These are phyloP conservation scores for Metroxylon sagu DNA, from an alignment of 176 grass and related monocot species.

Conservation along the genomic window DNA sequence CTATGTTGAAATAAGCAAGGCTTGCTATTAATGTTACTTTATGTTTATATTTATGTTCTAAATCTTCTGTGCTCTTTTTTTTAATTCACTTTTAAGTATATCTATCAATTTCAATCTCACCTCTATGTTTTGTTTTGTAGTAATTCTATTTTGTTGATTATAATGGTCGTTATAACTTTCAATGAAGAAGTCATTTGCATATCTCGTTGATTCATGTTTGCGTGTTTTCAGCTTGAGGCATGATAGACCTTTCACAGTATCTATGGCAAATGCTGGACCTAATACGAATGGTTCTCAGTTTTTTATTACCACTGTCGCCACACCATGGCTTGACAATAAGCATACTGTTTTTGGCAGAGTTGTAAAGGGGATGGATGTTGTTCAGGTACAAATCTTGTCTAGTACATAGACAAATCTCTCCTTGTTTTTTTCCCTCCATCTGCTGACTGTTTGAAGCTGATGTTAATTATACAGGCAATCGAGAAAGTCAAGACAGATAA, in stretches of 20 bases:
- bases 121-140: no score
- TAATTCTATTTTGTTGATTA: conserved; percentile 1
- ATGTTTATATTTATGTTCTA: no score
- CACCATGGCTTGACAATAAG: conserved; percentile 98
- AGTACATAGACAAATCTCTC: background rate
- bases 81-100: no score
- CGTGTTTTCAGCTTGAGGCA: conserved; percentile 78
- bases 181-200: no score
- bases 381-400: conserved; percentile 50
- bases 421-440: background rate
- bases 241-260: conserved; percentile 93
- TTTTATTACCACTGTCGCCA: conserved; percentile 95
- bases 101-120: no score
- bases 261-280: conserved; percentile 97
- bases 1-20: no score
- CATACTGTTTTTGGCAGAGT: conserved; percentile 97
- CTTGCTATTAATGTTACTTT: no score
- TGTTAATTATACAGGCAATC: conserved; percentile 34
- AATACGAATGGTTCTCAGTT: conserved; percentile 97
- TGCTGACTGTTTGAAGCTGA: background rate
- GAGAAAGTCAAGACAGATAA: conserved; percentile 96
- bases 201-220: background rate
- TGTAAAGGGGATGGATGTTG: conserved; percentile 98
- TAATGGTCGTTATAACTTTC: background rate
- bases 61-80: no score